These are phyloP conservation scores for Dalbergia cultrata DNA, from an alignment of 306 rosid species.

Conservation along the genomic window DNA sequence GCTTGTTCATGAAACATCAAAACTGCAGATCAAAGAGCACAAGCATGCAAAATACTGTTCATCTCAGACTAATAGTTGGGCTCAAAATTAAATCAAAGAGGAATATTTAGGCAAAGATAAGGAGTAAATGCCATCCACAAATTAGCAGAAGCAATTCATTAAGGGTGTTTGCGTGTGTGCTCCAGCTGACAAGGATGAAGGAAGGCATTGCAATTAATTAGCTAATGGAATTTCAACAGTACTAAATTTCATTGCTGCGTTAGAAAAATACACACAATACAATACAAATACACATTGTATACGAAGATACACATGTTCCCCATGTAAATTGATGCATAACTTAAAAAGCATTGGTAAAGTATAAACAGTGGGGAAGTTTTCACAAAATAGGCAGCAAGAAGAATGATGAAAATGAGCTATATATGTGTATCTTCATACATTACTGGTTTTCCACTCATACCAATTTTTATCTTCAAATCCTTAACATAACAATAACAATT, in stretches of 20 bases:
- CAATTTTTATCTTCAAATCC: neutral
- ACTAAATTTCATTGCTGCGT: neutral
- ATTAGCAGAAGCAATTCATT: constrained; percentile 21
- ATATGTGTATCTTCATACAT: constrained; percentile 17
- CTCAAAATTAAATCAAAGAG: neutral
- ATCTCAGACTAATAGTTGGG: constrained; percentile 8
- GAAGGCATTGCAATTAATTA: constrained; percentile 6
- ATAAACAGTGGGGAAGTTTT: neutral
- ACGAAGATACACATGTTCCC: neutral
- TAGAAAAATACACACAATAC: neutral
- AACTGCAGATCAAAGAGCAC: constrained; percentile 56
- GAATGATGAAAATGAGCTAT: constrained; percentile 25
- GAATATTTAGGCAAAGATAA: neutral
- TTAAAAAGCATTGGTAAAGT: constrained; percentile 6
- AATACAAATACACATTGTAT: neutral
- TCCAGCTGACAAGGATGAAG: neutral
- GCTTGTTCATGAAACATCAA: constrained; percentile 68
- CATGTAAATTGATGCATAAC: constrained; percentile 26
- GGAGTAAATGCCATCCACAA: constrained; percentile 9
- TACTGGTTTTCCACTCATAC: constrained; percentile 27
- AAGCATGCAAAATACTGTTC: constrained; percentile 29
- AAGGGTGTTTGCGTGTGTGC: neutral
- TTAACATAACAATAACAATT: neutral
- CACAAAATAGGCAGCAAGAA: neutral
- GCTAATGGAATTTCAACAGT: neutral